These are phyloP conservation scores for Cladorrhinum samala DNA, from an alignment of 495 filamentous ascomycete species.

Conservation along the genomic window DNA sequence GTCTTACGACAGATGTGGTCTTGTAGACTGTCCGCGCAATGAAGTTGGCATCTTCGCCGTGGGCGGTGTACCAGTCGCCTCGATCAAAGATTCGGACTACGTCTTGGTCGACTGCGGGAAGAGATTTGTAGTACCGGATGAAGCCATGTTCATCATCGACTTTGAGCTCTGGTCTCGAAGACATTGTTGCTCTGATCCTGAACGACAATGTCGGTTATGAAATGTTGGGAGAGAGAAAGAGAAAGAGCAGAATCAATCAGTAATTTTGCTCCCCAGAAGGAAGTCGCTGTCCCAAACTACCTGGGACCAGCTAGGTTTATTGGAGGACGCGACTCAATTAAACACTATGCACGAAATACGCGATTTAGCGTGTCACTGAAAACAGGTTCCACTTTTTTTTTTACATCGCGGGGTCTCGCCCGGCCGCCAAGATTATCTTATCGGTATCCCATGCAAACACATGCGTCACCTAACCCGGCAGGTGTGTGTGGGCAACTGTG, in stretches of 20 bases:
- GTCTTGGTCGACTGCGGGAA: slow-evolving; percentile 62
- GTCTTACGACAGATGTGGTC: slow-evolving; percentile 88
- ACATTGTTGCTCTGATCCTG: slow-evolving; percentile 50
- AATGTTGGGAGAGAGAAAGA: too few relatives aligned
- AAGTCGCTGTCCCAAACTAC: too few relatives aligned
- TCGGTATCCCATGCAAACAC: background rate
- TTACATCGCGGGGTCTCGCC: background rate
- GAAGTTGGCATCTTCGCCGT: slow-evolving; percentile 87
- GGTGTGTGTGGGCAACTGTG: background rate
- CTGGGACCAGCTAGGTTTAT: too few relatives aligned
- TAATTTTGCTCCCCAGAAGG: too few relatives aligned
- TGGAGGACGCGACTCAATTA: slow-evolving; percentile 25
- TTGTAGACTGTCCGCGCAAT: slow-evolving; percentile 96
- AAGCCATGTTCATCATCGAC: slow-evolving; percentile 96
- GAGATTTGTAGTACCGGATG: slow-evolving; percentile 84
- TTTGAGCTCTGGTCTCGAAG: slow-evolving; percentile 86
- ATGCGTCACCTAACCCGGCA: background rate
- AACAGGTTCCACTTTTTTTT: background rate
- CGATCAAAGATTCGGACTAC: slow-evolving; percentile 88
- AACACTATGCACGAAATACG: slow-evolving; percentile 15
- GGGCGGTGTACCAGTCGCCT: slow-evolving; percentile 91
- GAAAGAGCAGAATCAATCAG: too few relatives aligned
- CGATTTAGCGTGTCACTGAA: slow-evolving; percentile 8
- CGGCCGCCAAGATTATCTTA: background rate
- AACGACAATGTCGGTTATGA: background rate